Evolutionary conservation across 179 eudicot genomes (phyloP), one percentile per base, ranked within the genome.

Genomic region (Sideroxylon spinosum): DNA sequence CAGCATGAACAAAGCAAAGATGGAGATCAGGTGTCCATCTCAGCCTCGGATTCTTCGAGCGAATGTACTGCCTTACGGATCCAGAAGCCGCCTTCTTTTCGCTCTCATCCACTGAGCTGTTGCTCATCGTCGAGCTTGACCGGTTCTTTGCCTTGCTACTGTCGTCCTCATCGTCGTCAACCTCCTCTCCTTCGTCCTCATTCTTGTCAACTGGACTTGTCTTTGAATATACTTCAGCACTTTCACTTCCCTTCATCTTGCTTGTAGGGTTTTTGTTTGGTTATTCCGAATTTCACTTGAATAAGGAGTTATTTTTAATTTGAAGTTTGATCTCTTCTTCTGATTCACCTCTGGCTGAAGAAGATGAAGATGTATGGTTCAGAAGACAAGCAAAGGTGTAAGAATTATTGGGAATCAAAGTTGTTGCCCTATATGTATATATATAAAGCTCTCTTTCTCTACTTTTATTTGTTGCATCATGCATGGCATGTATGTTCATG

Each of bases 1-100:
- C 92, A 44, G 97, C 98, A 74, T 90, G 97, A 78, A 89, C 80
- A 81, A 95, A 95, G 83, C 97, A 87, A 75, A 90, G 92, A 77
- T 95, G 98, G 76, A 94, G 98, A 69, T 93, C 98, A 22, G 98
- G 97, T 0, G 98, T 94, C 97, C 98, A 95, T 19, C 97, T 87
- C 49, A 95, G 97, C 76, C 98, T 84, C 4, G 96, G 97, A 85
- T 86, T 88, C 88, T 95, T 95, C 6, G 98, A 95, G 13, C 98
- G 93, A 48, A 84, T 82, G 10, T 95, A 95, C 9, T 87, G 97
- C 82, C 98, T 86, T 14, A 95, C 95, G 9, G 91, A 89, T 86
- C 97, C 96, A 9, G 90, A 81, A 26, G 84, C 82, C 7, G 74
- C 82, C 79, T 87, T 89, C 87, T 91, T 89, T 14, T 84, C 87